Conservation (phyloP, 1,139 yeast species). For the Taphrina flavorubra region DNA sequence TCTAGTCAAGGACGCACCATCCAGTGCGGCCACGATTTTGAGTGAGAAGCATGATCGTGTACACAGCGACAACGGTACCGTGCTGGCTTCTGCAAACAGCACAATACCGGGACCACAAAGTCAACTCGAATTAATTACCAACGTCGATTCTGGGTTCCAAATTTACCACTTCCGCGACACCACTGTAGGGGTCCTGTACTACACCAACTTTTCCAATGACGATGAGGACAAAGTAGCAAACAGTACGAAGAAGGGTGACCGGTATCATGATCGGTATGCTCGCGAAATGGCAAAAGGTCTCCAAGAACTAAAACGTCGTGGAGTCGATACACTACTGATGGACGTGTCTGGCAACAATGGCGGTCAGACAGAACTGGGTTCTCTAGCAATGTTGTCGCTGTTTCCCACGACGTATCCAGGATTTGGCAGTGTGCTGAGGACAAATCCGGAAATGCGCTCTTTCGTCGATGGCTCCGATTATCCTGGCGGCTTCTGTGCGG, state of each 20-base stretch:
- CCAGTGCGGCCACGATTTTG: neutral
- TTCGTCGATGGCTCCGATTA: slow-evolving; percentile 15
- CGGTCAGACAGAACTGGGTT: slow-evolving; percentile 25
- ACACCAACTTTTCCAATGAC: slow-evolving; percentile 20
- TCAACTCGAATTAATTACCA: slow-evolving; percentile 5
- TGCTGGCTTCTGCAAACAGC: slow-evolving; percentile 5
- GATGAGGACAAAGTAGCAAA: slow-evolving; percentile 7
- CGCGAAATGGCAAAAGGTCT: slow-evolving; percentile 21
- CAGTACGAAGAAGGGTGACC: neutral
- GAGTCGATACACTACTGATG: slow-evolving; percentile 15
- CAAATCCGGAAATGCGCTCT: slow-evolving; percentile 13
- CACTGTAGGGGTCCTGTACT: slow-evolving; percentile 24
- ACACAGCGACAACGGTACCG: neutral
- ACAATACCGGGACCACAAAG: neutral
- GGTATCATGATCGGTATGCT: slow-evolving; percentile 3
- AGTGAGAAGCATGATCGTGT: neutral
- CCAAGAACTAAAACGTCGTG: slow-evolving; percentile 14
- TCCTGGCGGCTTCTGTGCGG: neutral
- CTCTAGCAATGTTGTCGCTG: slow-evolving; percentile 17
- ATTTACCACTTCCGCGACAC: slow-evolving; percentile 23
- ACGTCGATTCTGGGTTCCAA: slow-evolving; percentile 22
- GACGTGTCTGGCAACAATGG: slow-evolving; percentile 30
- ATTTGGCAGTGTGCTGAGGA: slow-evolving; percentile 15
- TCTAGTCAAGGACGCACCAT: slow-evolving; percentile 12
- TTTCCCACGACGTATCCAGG: slow-evolving; percentile 26